A percentile compares a stretch with the other conserved stretches of the same genome.
These are phyloP conservation scores for Vitis hybrid DNA, from an alignment of 177 flowering plant genomes.

Conservation along the genomic window DNA sequence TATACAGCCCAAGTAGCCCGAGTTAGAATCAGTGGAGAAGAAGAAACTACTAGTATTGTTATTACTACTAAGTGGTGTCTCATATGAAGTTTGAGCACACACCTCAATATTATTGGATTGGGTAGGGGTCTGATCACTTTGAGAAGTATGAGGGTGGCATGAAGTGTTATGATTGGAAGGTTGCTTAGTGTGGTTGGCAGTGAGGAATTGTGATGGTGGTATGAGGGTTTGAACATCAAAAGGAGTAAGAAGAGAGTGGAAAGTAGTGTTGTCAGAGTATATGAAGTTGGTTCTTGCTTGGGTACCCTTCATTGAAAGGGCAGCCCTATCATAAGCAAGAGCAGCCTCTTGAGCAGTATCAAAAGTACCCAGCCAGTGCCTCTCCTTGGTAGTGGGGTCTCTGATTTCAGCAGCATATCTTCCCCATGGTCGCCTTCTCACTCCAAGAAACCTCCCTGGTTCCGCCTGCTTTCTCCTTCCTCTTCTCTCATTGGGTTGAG, in stretches of 20 bases:
- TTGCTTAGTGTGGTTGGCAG: conserved; percentile 12
- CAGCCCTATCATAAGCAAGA: conserved; percentile 95
- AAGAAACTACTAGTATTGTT: conserved; percentile 27
- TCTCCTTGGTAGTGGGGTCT: conserved; percentile 91
- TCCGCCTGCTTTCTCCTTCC: conserved; percentile 75
- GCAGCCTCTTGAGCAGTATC: conserved; percentile 98
- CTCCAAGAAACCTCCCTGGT: conserved; percentile 93
- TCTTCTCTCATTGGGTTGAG: conserved; percentile 60
- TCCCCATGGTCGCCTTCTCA: conserved; percentile 93
- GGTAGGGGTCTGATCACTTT: conserved; percentile 1
- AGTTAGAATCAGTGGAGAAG: conserved; percentile 41
- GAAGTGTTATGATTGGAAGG: conserved; percentile 18
- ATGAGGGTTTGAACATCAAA: conserved; percentile 35
- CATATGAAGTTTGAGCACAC: conserved; percentile 19
- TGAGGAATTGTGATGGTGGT: conserved; percentile 32
- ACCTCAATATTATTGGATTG: conserved; percentile 12
- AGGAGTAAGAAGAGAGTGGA: conserved; percentile 48
- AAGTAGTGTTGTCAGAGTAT: conserved; percentile 55
- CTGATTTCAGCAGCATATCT: conserved; percentile 95
- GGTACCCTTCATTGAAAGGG: conserved; percentile 88
- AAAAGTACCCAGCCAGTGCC: conserved; percentile 98
- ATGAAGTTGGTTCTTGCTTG: conserved; percentile 96
- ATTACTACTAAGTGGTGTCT: conserved; percentile 3
- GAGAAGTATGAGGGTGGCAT: conserved; percentile 7
- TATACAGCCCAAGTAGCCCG: conserved; percentile 84